Conservation (phyloP, 495 filamentous ascomycete species). For the Penicillium cataractarum region DNA sequence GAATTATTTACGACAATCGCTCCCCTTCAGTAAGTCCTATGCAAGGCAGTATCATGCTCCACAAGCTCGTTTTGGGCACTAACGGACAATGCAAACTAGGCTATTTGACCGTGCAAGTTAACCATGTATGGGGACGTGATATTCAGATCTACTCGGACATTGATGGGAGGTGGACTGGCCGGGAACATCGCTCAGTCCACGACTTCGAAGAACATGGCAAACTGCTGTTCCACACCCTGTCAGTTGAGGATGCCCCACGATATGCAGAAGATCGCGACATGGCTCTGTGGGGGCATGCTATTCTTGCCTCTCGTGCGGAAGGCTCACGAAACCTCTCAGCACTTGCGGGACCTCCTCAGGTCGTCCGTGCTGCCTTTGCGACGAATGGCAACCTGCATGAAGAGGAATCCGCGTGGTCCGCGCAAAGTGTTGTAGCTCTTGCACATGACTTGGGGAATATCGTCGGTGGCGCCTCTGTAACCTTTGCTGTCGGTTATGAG, state of each 20-base stretch:
- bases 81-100: slow-evolving; percentile 27
- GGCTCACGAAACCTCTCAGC: slow-evolving; percentile 35
- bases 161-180: slow-evolving; percentile 54
- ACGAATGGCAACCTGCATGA: slow-evolving; percentile 25
- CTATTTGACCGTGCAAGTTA: slow-evolving; percentile 71
- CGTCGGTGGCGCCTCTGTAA: slow-evolving; percentile 34
- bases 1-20: slow-evolving; percentile 78
- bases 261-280: slow-evolving; percentile 49
- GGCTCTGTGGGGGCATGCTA: slow-evolving; percentile 48
- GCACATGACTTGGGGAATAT: slow-evolving; percentile 48
- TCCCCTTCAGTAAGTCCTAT: slow-evolving; percentile 65
- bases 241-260: slow-evolving; percentile 38
- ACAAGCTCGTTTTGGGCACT: slow-evolving; percentile 16
- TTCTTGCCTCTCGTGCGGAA: slow-evolving; percentile 35
- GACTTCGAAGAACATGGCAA: slow-evolving; percentile 31
- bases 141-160: slow-evolving; percentile 55
- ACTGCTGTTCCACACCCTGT: slow-evolving; percentile 35
- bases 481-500: slow-evolving; percentile 52
- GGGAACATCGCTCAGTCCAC: slow-evolving; percentile 28
- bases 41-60: neutral
- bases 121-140: slow-evolving; percentile 26
- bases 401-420: slow-evolving; percentile 28
- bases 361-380: slow-evolving; percentile 32
- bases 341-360: slow-evolving; percentile 26
- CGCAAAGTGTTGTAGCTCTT: slow-evolving; percentile 39